These are phyloP conservation scores for Tolypocladium tropicale DNA, from an alignment of 2,329 filamentous ascomycete genomes.

Conservation along the genomic window DNA sequence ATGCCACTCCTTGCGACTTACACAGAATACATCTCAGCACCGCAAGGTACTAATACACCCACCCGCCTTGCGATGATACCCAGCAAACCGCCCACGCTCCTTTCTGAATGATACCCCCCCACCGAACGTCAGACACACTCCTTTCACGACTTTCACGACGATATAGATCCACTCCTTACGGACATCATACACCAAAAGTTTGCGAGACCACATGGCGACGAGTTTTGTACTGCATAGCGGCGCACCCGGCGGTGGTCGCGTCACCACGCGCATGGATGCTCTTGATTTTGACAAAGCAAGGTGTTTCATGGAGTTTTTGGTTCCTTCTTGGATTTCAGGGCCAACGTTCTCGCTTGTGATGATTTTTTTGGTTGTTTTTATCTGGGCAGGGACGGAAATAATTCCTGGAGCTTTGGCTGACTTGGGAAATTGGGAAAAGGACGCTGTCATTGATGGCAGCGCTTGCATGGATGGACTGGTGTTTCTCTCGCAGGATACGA, in stretches of 20 bases:
- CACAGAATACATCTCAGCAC: conserved; percentile 3
- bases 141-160: conserved; percentile 25
- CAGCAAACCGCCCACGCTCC: conserved; percentile 15
- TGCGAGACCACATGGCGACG: conserved; percentile 5
- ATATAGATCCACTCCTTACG: conserved; percentile 21
- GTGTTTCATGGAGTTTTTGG: conserved; percentile 1
- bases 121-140: conserved; percentile 19
- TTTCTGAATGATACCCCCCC: conserved; percentile 20
- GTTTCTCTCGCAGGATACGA: neutral
- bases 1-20: conserved; percentile 19
- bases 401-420: neutral
- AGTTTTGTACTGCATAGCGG: neutral
- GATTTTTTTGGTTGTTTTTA: no score
- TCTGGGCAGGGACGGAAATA: neutral
- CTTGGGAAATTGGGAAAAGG: neutral
- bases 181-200: conserved; percentile 2
- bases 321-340: no score
- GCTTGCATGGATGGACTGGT: neutral
- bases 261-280: neutral
- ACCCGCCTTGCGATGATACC: conserved; percentile 22
- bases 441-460: neutral
- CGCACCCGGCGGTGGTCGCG: neutral
- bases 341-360: neutral
- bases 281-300: conserved; percentile 1
- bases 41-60: conserved; percentile 19